Conservation (phyloP, 1,284 basidiomycete genomes). For the Vanrija sp. region DNA sequence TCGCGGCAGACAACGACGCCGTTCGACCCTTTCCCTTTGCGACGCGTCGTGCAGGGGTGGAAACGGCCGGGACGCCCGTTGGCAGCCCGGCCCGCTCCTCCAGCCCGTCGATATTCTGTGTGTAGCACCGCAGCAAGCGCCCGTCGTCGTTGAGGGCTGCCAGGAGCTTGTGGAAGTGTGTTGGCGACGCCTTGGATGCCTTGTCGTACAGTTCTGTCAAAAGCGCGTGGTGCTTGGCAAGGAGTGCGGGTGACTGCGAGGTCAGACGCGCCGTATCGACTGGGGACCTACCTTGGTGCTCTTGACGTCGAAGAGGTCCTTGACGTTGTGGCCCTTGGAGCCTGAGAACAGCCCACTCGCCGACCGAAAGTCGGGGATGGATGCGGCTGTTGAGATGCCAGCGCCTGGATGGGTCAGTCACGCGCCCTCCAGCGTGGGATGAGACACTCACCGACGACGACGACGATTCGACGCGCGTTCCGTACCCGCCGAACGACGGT, state of each 20-base stretch:
- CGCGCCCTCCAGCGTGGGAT: not conserved
- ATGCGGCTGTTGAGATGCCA: slow-evolving; percentile 83
- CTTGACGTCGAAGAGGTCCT: slow-evolving; percentile 86
- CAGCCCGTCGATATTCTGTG: slow-evolving; percentile 90
- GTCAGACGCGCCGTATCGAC: not conserved
- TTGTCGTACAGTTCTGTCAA: slow-evolving; percentile 77
- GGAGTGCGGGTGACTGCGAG: slow-evolving; percentile 52
- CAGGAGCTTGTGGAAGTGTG: slow-evolving; percentile 75
- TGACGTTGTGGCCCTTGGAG: slow-evolving; percentile 68
- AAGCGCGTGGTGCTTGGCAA: slow-evolving; percentile 65
- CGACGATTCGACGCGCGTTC: slow-evolving; percentile 74
- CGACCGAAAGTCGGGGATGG: slow-evolving; percentile 90
- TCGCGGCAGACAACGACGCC: not conserved
- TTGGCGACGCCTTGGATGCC: slow-evolving; percentile 70
- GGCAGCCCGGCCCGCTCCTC: slow-evolving; percentile 78
- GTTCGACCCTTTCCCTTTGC: not conserved
- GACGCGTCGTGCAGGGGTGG: not conserved
- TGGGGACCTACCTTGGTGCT: slow-evolving; percentile 70
- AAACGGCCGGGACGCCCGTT: slow-evolving; percentile 25
- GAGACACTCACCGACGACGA: slow-evolving; percentile 71
- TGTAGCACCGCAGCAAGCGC: slow-evolving; percentile 80
- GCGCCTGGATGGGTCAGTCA: slow-evolving; percentile 59
- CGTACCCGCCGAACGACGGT: slow-evolving; percentile 54
- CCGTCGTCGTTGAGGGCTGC: slow-evolving; percentile 71
- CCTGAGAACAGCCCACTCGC: slow-evolving; percentile 70